Base-by-base conservation (phyloP, 1,284 basidiomycete species). In the Exobasidium rhododendri region DNA sequence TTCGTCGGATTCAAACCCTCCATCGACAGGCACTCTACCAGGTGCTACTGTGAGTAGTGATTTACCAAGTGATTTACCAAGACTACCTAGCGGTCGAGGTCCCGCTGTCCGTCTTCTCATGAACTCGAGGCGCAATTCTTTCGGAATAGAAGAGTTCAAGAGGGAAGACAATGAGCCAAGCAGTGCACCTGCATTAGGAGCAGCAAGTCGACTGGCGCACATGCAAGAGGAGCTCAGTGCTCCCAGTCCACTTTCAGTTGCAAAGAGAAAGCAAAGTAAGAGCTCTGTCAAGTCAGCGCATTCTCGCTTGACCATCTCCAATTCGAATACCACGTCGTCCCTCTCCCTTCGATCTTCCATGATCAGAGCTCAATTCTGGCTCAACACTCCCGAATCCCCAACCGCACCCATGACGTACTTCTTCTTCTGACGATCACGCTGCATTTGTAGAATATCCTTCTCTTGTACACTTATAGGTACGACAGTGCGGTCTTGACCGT, bases 301-400 rank as follows among this genome's bases (percentile, higher is more conserved):
- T 50, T 26, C 20, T 2, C 7, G 17, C 7, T 40, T 40, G 17
- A 40, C 17, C 10, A 40, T 10, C 17, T 40, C 35, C 35, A 40
- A 40, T 55, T 31, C 13, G 22, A 55, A 17, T 32, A 14, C 24
- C 17, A 20, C 2, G 2, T 55, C 22, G 17, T 55, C 28, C 29
- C 32, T 35, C 28, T 29, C 40, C 52, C 22, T 22, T 13, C 17
- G 17, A 32, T 35, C 52, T 55, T 35, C 52, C 52, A 55, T 4
- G 52, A 24, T 32, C n/a, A 40, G 35, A 40, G 35, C 35, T 40
- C 35, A 40, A 40, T 10, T 10, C 10, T 40, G 35, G 35, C 35
- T 40, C 35, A 40, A 40, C 17, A 40, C 10, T 40, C 35, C 35
- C 7, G 35, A 40, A 17, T 40, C 35, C 17, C 35, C 35, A 10